These are phyloP conservation scores for Pseudozyma tsukubaensis DNA, from an alignment of 1,284 basidiomycete species.

Conservation along the genomic window DNA sequence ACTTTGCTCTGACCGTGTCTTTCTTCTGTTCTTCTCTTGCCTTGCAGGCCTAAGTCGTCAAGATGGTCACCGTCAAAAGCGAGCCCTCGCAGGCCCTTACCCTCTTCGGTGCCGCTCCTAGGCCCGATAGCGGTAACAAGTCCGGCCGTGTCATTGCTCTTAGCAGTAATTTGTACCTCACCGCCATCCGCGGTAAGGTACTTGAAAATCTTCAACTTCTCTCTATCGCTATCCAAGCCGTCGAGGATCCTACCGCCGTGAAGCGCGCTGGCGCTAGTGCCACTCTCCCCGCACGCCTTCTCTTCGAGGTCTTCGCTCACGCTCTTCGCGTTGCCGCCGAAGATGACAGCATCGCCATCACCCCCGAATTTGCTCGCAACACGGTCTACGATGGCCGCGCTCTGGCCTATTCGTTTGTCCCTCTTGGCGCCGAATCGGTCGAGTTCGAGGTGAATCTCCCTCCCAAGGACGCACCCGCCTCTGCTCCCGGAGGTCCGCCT, in stretches of 20 bases:
- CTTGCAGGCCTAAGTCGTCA: neutral
- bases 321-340: conserved; percentile 18
- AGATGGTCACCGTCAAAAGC: conserved; percentile 18
- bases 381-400: conserved; percentile 46
- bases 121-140: conserved; percentile 52
- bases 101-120: conserved; percentile 30
- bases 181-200: neutral
- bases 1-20: neutral
- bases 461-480: conserved; percentile 20
- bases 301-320: conserved; percentile 17
- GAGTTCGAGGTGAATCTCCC: conserved; percentile 40
- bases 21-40: neutral
- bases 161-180: conserved; percentile 29
- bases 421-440: conserved; percentile 12
- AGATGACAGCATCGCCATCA: conserved; percentile 23
- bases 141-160: conserved; percentile 34
- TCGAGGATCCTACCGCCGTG: conserved; percentile 14
- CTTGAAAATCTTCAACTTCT: conserved; percentile 30
- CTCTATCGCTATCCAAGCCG: conserved; percentile 40
- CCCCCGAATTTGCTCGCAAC: conserved; percentile 14
- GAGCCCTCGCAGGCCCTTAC: conserved; percentile 17
- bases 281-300: conserved; percentile 21
- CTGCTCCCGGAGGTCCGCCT: conserved; percentile 21
- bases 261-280: conserved; percentile 6
- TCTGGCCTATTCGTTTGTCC: conserved; percentile 25